Base-by-base conservation (phyloP, 2,329 filamentous ascomycete species). In the Sporothrix globosa region DNA sequence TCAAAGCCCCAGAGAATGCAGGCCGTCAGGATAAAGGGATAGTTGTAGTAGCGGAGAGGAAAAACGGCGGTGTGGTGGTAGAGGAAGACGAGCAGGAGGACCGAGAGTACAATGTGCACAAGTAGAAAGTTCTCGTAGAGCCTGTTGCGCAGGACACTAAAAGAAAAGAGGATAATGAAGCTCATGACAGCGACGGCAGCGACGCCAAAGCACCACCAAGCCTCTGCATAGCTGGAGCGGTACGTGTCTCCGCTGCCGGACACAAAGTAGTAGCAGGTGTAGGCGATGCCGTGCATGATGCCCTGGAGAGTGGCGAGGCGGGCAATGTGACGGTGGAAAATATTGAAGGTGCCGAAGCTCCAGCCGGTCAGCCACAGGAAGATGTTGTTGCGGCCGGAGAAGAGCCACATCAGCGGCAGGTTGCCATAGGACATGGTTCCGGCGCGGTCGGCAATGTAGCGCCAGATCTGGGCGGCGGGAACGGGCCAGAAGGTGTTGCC, bases 331-430 rank as follows among this genome's bases (percentile, higher is more conserved):
- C 90, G 85, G 77, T 92, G 90, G 69, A 91, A 91, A 39, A 87
- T 83, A 73, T 88, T 91, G 75, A 88, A 91, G 0, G 87, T 88
- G 1, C 84, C 83, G 76, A 89, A 91, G 13, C 86, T 87, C 88
- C 89, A 92, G 0, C 89, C 89, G 0, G 90, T 92, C 0, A 88
- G 75, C 87, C 87, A 90, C 68, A 91, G 80, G 19, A 91, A 82
- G 0, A 89, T 76, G 68, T 92, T 91, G 72, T 92, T 92, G 7
- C 90, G 82, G 75, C 87, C 86, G 0, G 85, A 85, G 73, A 92
- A 91, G 0, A 91, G 48, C 72, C 72, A 74, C 4, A 74, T 27
- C 11, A 74, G 34, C 10, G 73, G 73, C 2, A 75, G 56, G 67
- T 72, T 73, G 68, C 68, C 70, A 19, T 73, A 72, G 4, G 66